These are phyloP conservation scores for Babesia ovata DNA, from an alignment of 169 alveolate species.

Conservation along the genomic window DNA sequence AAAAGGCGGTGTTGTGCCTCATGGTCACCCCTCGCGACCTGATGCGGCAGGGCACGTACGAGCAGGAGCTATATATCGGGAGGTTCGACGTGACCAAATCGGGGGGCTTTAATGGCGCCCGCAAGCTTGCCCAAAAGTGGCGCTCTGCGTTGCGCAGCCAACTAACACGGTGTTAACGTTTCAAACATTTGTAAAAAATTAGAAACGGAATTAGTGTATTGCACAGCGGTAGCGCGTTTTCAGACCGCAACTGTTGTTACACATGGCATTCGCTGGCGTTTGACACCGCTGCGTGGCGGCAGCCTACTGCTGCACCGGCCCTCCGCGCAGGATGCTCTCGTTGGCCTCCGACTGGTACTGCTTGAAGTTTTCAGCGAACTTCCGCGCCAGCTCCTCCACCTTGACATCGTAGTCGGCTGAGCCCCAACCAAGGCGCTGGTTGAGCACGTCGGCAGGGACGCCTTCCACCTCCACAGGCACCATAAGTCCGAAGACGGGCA, in stretches of 20 bases:
- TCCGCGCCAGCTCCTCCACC: constrained; percentile 76
- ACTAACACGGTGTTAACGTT: background rate
- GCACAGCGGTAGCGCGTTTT: no score
- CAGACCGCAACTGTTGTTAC: no score
- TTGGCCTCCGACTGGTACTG: constrained; percentile 64
- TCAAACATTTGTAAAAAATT: no score
- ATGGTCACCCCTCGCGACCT: constrained; percentile 47
- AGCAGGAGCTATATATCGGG: constrained; percentile 48
- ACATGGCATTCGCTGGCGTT: no score
- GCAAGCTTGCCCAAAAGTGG: constrained; percentile 62
- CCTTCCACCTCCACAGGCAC: constrained; percentile 84
- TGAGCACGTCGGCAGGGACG: constrained; percentile 81
- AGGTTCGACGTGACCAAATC: constrained; percentile 41
- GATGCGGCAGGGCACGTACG: constrained; percentile 31
- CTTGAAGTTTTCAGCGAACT: constrained; percentile 84
- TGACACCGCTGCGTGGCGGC: no score
- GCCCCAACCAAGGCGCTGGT: constrained; percentile 88
- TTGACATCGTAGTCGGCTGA: constrained; percentile 78
- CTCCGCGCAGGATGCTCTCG: constrained; percentile 49
- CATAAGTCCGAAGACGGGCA: constrained; percentile 84
- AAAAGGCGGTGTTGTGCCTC: constrained; percentile 23
- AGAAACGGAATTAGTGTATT: no score
- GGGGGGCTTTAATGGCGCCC: constrained; percentile 59
- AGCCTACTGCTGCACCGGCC: constrained; percentile 22
- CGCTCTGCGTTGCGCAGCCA: constrained; percentile 34